These are phyloP conservation scores for Pseudocercospora cruenta DNA, from an alignment of 2,329 filamentous ascomycete species.

Conservation along the genomic window DNA sequence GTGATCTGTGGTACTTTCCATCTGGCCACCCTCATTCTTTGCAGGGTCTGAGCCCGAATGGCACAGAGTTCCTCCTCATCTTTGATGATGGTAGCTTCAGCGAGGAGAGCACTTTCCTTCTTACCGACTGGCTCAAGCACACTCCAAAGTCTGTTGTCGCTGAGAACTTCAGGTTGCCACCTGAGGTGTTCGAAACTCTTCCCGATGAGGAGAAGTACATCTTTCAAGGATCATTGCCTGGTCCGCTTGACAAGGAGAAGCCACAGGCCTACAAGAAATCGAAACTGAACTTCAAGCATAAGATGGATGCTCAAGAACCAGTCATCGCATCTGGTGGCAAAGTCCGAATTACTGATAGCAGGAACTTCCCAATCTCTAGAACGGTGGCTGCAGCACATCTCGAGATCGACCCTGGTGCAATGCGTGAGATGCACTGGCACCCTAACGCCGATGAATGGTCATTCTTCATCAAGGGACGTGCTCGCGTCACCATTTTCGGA, in stretches of 20 bases:
- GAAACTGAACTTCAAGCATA: conserved; percentile 70
- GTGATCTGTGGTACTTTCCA: conserved; percentile 82
- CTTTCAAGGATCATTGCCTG: conserved; percentile 68
- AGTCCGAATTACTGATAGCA: conserved; percentile 75
- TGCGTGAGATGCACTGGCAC: conserved; percentile 84
- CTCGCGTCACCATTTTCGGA: conserved; percentile 74
- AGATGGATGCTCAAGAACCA: conserved; percentile 71
- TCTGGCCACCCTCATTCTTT: conserved; percentile 76
- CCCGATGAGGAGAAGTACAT: conserved; percentile 74
- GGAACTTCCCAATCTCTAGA: conserved; percentile 73
- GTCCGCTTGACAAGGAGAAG: conserved; percentile 66
- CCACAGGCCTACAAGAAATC: conserved; percentile 68
- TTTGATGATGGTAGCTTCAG: conserved; percentile 64
- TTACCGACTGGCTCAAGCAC: conserved; percentile 74
- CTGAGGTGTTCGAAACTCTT: conserved; percentile 70
- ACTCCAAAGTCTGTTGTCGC: conserved; percentile 72
- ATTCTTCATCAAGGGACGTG: conserved; percentile 74
- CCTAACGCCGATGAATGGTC: conserved; percentile 79
- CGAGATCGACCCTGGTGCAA: conserved; percentile 69
- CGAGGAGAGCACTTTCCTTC: conserved; percentile 70
- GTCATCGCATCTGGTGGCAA: conserved; percentile 68
- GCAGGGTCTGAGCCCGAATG: conserved; percentile 66
- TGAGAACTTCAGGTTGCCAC: conserved; percentile 75
- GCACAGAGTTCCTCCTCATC: conserved; percentile 66
- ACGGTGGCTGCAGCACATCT: conserved; percentile 74